Base-by-base conservation (phyloP, 495 filamentous ascomycete species). In the Platismatia glauca region DNA sequence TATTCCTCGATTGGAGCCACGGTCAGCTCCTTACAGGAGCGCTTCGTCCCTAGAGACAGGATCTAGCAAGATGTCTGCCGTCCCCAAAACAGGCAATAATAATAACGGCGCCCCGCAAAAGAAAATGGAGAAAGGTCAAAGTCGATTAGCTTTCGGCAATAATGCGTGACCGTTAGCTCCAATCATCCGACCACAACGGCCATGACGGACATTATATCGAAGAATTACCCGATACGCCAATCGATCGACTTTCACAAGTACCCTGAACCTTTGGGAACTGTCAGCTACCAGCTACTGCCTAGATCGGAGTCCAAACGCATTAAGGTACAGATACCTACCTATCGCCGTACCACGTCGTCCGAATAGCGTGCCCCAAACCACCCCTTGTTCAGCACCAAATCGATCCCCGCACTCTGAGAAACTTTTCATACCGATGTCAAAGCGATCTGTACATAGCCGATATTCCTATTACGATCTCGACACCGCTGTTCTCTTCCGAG, bases 41-140 rank as follows among this genome's bases (percentile, higher is more conserved):
- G 64, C 55, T 38, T 63, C 12, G 20, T 53, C 34, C 11, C 34
- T 18, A 7, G 33, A 24, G 35, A 55, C 35, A 8, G 34, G 37
- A 27, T 61, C 20, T 24, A 34, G 44, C 15, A 52, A 57, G 64
- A 69, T 64, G 50, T 58, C 48, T 57, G 46, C 39, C 9, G 39
- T 41, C 13, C n/a, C 58, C 20, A 66, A 66, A 72, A 66, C 63
- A 68, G 68, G 66, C n/a, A n/a, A n/a, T n/a, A n/a, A n/a, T n/a
- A n/a, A n/a, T 70, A 34, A 63, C 4, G 15, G 18, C 1, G 31
- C 57, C 22, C 37, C 12, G 41, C 44, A 58, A 5, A 67, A 59
- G 39, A 89, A 84, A 76, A 72, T 83, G 29, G 89, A 91, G 71
- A 91, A 84, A 66, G 88, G 88, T 18, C 90, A 94, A 71, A 89